A percentile compares a stretch with the other conserved stretches of the same genome.
These are phyloP conservation scores for Hibiscus trionum DNA, from an alignment of 345 rosid genomes.

Conservation along the genomic window DNA sequence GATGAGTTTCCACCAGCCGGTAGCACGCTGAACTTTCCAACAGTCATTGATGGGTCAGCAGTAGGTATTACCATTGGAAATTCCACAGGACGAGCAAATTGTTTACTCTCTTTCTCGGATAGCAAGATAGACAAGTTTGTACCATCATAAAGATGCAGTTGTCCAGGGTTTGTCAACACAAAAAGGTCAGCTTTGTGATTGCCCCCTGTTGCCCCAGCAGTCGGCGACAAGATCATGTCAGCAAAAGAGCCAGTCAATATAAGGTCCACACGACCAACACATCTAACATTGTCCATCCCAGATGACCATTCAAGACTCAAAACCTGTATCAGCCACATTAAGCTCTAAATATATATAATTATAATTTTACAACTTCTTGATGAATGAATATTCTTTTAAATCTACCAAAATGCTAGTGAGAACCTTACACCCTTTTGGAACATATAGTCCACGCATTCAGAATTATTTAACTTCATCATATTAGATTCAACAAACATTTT, in stretches of 20 bases:
- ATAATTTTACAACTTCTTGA: too few species aligned
- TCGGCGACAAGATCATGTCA: constrained; percentile 55
- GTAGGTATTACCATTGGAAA: constrained; percentile 43
- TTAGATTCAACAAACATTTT: too few species aligned
- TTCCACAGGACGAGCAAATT: constrained; percentile 27
- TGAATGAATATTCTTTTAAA: too few species aligned
- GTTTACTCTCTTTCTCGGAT: constrained; percentile 42
- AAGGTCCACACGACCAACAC: constrained; percentile 48
- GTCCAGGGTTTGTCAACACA: constrained; percentile 62
- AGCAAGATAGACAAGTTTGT: constrained; percentile 32
- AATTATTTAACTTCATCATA: too few species aligned
- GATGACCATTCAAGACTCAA: too few species aligned
- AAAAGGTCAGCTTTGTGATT: constrained; percentile 34
- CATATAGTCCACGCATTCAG: too few species aligned
- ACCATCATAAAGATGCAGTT: constrained; percentile 47
- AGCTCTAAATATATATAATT: too few species aligned
- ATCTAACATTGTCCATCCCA: constrained; percentile 15
- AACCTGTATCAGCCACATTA: too few species aligned
- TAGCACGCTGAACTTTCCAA: constrained; percentile 29
- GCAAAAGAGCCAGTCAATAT: constrained; percentile 53
- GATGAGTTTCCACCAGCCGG: constrained; percentile 27
- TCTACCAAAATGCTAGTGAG: too few species aligned
- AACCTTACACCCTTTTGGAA: too few species aligned
- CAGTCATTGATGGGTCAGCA: constrained; percentile 42
- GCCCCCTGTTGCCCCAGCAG: constrained; percentile 27